Base-by-base conservation (phyloP, 257 asterid genomes). In the Plantago elongata region DNA sequence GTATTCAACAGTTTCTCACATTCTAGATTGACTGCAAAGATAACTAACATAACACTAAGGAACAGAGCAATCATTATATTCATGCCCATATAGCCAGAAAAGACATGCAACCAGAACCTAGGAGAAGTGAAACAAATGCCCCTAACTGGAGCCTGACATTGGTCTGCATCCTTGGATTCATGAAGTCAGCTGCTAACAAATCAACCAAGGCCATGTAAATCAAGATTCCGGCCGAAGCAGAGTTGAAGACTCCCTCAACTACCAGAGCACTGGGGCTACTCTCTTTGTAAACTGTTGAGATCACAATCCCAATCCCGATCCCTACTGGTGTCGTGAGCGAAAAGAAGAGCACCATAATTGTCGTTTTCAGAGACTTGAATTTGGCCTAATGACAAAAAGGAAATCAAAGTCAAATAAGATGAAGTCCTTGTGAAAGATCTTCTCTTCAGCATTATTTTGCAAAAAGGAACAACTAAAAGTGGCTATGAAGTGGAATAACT, bases 151-250 rank as follows among this genome's bases (percentile, higher is more conserved):
- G 83, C 22, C 83, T 78, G 54, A 78, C 64, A 51, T 76, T 84
- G 66, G 50, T 69, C 27, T 81, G 91, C 84, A 83, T 72, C 68
- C 77, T 78, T 0, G 85, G 81, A 8, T 74, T 79, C 87, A 77
- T 81, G 63, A 84, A 84, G 70, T 81, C 91, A 16, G 87, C 81
- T 43, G 90, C 90, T 44, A 83, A 49, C 12, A 83, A 43, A 69
- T 83, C 90, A 5, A 83, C 90, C 0, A 83, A 84, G 11, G 90
- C 78, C 87, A 83, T 81, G 71, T 83, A 83, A 1, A 83, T 65
- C 70, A 84, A 43, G 52, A 84, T 84, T 46, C 88, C 91, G 0
- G 88, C 74, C n/a, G 91, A 78, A 13, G 88, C 85, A 0, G 88
- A 76, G 18, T 77, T 79, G 61, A 84, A 62, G 3, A 75, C 40